Conservation (phyloP, 2,329 filamentous ascomycete species). For the Coccinonectria pachysandricola region DNA sequence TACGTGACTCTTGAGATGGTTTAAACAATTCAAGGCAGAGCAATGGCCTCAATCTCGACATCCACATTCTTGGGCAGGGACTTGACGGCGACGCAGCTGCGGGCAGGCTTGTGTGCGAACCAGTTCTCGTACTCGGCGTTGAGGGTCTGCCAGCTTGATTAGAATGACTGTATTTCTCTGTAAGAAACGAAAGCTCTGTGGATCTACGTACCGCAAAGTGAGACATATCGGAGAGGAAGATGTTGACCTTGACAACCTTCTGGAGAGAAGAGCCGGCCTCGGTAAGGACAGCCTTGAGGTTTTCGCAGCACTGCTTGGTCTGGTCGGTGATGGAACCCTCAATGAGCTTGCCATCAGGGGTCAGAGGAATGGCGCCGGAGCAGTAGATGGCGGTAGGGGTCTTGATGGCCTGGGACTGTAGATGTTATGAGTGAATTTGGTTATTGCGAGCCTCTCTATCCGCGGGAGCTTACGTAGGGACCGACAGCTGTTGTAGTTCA, state of each 20-base stretch:
- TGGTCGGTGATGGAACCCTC: conserved; percentile 53
- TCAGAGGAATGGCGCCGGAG: conserved; percentile 63
- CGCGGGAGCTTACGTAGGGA: conserved; percentile 45
- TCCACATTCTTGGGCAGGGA: conserved; percentile 76
- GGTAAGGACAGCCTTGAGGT: conserved; percentile 73
- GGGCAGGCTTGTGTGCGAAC: conserved; percentile 75
- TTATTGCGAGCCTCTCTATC: too few relatives aligned
- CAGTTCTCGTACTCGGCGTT: conserved; percentile 78
- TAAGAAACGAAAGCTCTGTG: too few relatives aligned
- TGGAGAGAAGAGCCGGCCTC: conserved; percentile 69
- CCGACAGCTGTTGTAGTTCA: conserved; percentile 38
- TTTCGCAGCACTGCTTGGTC: conserved; percentile 56
- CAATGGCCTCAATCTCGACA: conserved; percentile 86
- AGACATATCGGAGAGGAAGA: conserved; percentile 87
- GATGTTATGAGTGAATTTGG: too few relatives aligned
- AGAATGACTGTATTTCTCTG: too few relatives aligned
- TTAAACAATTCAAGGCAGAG: conserved; percentile 41
- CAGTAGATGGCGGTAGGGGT: conserved; percentile 56
- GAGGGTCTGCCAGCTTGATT: too few relatives aligned
- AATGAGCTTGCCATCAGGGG: conserved; percentile 43
- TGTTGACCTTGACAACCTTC: conserved; percentile 81
- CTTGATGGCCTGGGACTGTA: conserved; percentile 56
- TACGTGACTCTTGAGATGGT: conserved; percentile 1
- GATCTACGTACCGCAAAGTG: conserved; percentile 64
- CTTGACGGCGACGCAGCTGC: conserved; percentile 85